Conservation (phyloP, 2,329 filamentous ascomycete genomes). For the Sporothrix pseudoabietina region DNA sequence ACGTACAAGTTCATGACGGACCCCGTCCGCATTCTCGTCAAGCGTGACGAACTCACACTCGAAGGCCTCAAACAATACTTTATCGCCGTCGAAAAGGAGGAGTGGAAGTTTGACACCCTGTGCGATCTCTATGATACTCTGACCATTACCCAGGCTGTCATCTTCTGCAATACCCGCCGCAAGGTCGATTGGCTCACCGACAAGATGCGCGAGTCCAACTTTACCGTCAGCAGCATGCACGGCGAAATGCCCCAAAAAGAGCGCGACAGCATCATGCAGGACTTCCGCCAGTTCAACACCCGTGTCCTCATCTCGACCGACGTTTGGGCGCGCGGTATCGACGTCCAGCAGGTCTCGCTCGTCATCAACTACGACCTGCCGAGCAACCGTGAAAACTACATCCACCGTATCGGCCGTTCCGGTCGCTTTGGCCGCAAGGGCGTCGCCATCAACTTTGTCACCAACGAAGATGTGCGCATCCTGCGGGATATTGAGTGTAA, state of each 20-base stretch:
- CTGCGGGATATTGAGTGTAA: conserved; percentile 91
- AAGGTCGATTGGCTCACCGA: conserved; percentile 99
- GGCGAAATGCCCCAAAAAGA: conserved; percentile 99
- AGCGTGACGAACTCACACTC: conserved; percentile 97
- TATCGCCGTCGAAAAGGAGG: conserved; percentile 98
- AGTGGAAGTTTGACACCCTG: conserved; percentile 99
- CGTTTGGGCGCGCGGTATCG: conserved; percentile 97
- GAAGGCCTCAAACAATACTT: conserved; percentile 99
- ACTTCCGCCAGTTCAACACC: conserved; percentile 95
- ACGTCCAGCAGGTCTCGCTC: conserved; percentile 95
- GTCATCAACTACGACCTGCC: conserved; percentile 99
- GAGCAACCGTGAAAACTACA: conserved; percentile 99
- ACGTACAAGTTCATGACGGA: conserved; percentile 99
- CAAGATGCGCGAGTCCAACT: conserved; percentile 99
- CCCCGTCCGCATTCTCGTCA: conserved; percentile 92
- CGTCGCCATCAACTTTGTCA: conserved; percentile 99
- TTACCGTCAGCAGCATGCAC: conserved; percentile 98
- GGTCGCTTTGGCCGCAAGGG: conserved; percentile 96
- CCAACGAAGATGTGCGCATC: conserved; percentile 95
- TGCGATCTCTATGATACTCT: conserved; percentile 98
- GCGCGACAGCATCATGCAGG: conserved; percentile 98
- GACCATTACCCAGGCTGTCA: conserved; percentile 97
- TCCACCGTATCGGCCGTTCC: conserved; percentile 94
- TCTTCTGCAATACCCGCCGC: conserved; percentile 98
- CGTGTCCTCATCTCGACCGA: conserved; percentile 96